phyloP scores from a whole-genome alignment of 2,329 filamentous ascomycete species.

The Apiospora arundinis region DNA sequence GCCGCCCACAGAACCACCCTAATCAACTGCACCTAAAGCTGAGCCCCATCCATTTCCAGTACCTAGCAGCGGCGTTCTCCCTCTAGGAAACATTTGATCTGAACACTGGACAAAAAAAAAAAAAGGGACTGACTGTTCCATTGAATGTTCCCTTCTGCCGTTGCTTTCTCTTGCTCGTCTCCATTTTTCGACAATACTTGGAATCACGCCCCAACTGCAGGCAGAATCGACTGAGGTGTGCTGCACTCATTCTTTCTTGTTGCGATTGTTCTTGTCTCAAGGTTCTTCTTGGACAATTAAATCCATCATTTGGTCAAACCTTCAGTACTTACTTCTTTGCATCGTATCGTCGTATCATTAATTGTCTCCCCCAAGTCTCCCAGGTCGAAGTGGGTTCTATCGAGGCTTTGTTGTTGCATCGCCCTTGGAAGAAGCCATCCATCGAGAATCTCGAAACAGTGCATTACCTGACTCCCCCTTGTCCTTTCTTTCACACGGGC shows the following conservation, averaged over 20 bases:
- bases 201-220: not conserved
- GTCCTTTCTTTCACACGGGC: slow-evolving; percentile 18
- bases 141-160: slow-evolving; percentile 3
- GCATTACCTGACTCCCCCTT: slow-evolving; percentile 16
- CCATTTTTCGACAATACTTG: not conserved
- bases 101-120: not conserved
- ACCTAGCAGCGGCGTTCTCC: not conserved
- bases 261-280: not conserved
- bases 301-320: not conserved
- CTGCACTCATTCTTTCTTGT: not conserved
- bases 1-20: not conserved
- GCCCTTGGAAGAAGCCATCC: slow-evolving; percentile 12
- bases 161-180: slow-evolving; percentile 6
- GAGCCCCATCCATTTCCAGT: slow-evolving; percentile 7
- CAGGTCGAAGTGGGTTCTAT: slow-evolving; percentile 4
- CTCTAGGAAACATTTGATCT: slow-evolving; percentile 13
- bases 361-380: not conserved
- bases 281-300: not conserved
- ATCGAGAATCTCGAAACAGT: slow-evolving; percentile 20
- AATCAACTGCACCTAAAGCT: not conserved
- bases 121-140: not conserved
- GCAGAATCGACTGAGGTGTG: slow-evolving; percentile 7
- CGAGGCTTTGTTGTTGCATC: slow-evolving; percentile 17
- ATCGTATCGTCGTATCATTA: too few relatives aligned
- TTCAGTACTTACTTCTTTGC: not conserved